A percentile compares a stretch with the other conserved stretches of the same genome.
These are phyloP conservation scores for Schizothecium vesticola DNA, from an alignment of 495 filamentous ascomycete species.

Conservation along the genomic window DNA sequence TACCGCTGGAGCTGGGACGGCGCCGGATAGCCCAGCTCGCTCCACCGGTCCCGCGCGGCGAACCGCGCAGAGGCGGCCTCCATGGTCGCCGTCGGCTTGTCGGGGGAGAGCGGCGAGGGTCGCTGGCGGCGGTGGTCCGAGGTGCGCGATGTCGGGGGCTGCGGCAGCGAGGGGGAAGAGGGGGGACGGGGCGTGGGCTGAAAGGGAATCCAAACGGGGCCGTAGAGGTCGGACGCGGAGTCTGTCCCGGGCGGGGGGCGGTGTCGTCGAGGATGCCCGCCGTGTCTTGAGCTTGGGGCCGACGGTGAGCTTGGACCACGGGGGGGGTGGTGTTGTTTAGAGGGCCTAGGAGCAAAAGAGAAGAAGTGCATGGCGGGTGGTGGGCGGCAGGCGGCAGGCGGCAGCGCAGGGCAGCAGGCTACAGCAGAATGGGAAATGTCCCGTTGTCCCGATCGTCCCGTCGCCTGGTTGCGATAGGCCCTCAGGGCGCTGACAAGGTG, in stretches of 20 bases:
- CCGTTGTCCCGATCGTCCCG: slow-evolving; percentile 1
- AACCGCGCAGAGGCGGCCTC: slow-evolving; percentile 94
- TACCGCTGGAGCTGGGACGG: slow-evolving; percentile 87
- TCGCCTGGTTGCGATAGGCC: not conserved
- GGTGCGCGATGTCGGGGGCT: not conserved
- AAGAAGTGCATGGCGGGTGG: not conserved
- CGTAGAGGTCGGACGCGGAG: not conserved
- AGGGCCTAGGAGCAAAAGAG: not conserved
- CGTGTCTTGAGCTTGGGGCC: not conserved
- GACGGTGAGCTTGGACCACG: slow-evolving; percentile 5
- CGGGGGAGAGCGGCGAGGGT: not conserved
- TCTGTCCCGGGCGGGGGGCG: not conserved
- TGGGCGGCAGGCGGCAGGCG: not conserved
- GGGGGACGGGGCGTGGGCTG: not conserved
- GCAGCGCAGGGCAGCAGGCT: not conserved
- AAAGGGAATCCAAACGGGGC: slow-evolving; percentile 3
- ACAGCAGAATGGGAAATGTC: not conserved
- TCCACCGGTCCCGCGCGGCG: slow-evolving; percentile 92
- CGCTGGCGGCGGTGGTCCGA: not conserved
- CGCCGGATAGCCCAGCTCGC: slow-evolving; percentile 68
- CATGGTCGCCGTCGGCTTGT: slow-evolving; percentile 41
- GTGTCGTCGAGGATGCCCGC: not conserved
- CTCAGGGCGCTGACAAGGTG: not conserved
- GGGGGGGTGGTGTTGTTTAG: not conserved
- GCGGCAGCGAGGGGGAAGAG: not conserved